Base-by-base conservation (phyloP, 108 stramenopile genomes). In the Pseudonitzschia multistriata region DNA sequence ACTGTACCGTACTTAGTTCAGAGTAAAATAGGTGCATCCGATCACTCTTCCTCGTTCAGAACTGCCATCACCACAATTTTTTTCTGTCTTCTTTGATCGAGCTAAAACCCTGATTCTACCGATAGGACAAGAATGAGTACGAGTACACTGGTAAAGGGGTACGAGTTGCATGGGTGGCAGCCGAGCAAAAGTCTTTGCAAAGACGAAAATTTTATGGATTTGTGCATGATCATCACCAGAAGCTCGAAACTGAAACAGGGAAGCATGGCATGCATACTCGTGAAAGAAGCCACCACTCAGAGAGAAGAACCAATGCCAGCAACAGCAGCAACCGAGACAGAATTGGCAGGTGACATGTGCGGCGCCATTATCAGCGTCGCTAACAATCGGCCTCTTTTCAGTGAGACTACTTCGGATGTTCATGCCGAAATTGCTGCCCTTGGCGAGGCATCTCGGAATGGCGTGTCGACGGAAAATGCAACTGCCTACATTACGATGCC, bases 401-500 rank as follows among this genome's bases (percentile, higher is more conserved):
- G 27, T 14, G 63, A 66, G 21, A 74, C 73, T 13, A 74, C 79
- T 49, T 81, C 79, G 40, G 90, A 91, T 63, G 72, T 88, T 33
- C 90, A 91, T 71, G 87, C 87, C 2, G 90, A 91, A 77, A 83
- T 91, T 31, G 67, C 67, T 19, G 85, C 90, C 19, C 59, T 91
- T n/a, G 85, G 86, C 1, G 25, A 62, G 14, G 81, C 82, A 5
- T 54, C 37, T 66, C 73, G 64, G 68, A 21, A 21, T 21, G 74
- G 73, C 0, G 2, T 27, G 14, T 34, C 33, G 10, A 76, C 69
- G 2, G 45, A 70, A 30, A 52, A 45, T 45, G 68, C 68, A 22
- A 68, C 74, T 4, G 81, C 82, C 3, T 88, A 85, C 54, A 86
- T 91, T 28, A 86, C 86, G 3, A 91, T 91, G 90, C 90, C 90